These are phyloP conservation scores for Chaetoscypha palmicola DNA, from an alignment of 2,329 filamentous ascomycete species.

Conservation along the genomic window DNA sequence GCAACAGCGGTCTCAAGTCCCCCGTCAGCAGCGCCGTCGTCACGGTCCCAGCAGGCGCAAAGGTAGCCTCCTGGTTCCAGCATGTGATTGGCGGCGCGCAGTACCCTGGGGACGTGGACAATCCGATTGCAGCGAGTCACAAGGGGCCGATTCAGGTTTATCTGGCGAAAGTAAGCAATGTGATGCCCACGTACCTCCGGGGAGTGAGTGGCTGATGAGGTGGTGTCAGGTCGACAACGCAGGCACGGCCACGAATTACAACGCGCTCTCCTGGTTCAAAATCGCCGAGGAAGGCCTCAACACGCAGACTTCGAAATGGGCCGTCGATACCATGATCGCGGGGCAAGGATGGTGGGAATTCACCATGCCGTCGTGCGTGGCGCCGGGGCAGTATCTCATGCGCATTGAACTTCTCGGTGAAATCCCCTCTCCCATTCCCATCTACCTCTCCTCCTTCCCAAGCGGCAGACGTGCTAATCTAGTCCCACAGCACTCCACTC, in stretches of 20 bases:
- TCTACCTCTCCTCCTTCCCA: too few species aligned
- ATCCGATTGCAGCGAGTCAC: constrained; percentile 42
- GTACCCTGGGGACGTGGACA: constrained; percentile 37
- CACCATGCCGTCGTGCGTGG: constrained; percentile 43
- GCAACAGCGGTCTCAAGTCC: constrained; percentile 37
- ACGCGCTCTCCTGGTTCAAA: constrained; percentile 35
- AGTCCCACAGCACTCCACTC: constrained; percentile 42
- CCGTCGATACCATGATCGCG: constrained; percentile 24
- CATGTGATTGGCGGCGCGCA: constrained; percentile 45
- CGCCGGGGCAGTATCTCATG: constrained; percentile 48
- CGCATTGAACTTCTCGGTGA: constrained; percentile 41
- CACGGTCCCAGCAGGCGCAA: constrained; percentile 40
- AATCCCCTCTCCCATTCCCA: constrained; percentile 30
- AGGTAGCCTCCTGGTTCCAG: constrained; percentile 42
- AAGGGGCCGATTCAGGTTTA: constrained; percentile 39
- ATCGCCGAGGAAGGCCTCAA: constrained; percentile 37
- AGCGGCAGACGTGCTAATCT: too few species aligned
- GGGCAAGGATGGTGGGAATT: constrained; percentile 41
- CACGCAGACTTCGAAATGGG: constrained; percentile 19
- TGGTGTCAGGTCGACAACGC: constrained; percentile 34
- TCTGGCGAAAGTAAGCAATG: constrained; percentile 37
- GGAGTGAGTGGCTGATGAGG: neutral
- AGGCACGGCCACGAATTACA: constrained; percentile 19
- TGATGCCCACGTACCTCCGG: too few species aligned
- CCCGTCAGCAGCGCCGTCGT: constrained; percentile 36